Evolutionary conservation across 768 basidiomycete species (phyloP).

Genomic region (Pleurotus salmoneostramineus): DNA sequence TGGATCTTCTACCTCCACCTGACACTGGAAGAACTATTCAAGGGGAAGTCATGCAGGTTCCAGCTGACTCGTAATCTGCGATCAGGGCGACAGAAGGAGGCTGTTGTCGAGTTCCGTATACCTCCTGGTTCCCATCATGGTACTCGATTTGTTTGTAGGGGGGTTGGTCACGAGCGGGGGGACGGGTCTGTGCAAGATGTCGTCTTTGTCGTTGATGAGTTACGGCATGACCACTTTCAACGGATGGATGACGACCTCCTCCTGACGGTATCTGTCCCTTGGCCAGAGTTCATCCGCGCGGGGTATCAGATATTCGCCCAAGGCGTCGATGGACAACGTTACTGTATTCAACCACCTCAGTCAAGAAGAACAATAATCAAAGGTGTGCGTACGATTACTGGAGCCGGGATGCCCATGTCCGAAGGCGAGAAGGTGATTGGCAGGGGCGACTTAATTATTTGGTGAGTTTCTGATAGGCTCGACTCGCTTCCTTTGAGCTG

Average conservation of each 20-base stretch:
- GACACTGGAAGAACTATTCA: constrained; percentile 59
- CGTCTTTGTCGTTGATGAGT: constrained; percentile 61
- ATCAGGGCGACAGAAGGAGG: constrained; percentile 44
- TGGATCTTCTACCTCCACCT: constrained; percentile 66
- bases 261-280: constrained; percentile 51
- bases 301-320: constrained; percentile 48
- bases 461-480: constrained; percentile 25
- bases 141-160: constrained; percentile 55
- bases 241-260: constrained; percentile 56
- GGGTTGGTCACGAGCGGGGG: constrained; percentile 63
- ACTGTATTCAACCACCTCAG: not conserved
- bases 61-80: constrained; percentile 54
- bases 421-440: constrained; percentile 36
- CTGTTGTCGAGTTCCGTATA: constrained; percentile 57
- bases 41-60: constrained; percentile 52
- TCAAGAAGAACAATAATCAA: not conserved
- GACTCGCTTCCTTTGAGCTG: not conserved
- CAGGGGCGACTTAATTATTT: constrained; percentile 47
- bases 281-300: constrained; percentile 44
- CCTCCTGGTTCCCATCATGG: constrained; percentile 60
- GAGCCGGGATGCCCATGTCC: constrained; percentile 43
- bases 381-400: constrained; percentile 3
- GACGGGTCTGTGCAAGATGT: constrained; percentile 59
- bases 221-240: constrained; percentile 52
- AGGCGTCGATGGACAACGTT: constrained; percentile 51